phyloP scores from a whole-genome alignment of 2,329 filamentous ascomycete genomes.

The Chaetomium sp. region DNA sequence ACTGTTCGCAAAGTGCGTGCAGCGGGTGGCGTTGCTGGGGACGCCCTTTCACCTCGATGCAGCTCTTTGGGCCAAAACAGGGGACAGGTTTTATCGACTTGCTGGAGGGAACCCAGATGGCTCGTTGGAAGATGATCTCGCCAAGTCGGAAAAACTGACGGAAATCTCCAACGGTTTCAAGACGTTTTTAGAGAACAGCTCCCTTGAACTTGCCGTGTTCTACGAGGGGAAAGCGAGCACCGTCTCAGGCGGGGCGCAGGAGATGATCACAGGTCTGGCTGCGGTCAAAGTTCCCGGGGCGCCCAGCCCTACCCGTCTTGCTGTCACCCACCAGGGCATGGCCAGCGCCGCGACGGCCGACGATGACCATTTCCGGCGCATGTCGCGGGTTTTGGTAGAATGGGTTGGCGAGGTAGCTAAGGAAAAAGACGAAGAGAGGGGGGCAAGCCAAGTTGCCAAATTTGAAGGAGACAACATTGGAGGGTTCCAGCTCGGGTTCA shows the following conservation, averaged over 20 bases:
- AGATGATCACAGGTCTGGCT: not conserved
- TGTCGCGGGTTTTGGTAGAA: not conserved
- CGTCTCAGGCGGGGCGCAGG: no score
- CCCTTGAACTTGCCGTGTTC: not conserved
- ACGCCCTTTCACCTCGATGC: not conserved
- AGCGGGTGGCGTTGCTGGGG: not conserved
- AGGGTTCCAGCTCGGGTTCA: not conserved
- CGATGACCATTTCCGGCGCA: not conserved
- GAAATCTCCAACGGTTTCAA: not conserved
- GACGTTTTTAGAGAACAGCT: not conserved
- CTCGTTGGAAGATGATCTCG: not conserved
- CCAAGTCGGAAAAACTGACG: not conserved
- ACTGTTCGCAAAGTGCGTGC: not conserved
- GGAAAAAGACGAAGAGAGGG: not conserved
- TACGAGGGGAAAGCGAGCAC: not conserved
- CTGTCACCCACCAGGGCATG: not conserved
- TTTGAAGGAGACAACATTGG: not conserved
- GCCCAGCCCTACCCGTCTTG: not conserved
- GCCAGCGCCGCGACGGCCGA: not conserved
- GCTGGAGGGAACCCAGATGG: no score
- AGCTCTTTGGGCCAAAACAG: not conserved
- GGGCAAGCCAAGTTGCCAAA: not conserved
- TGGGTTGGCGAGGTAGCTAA: not conserved
- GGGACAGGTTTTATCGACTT: not conserved
- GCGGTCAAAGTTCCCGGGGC: not conserved